These are phyloP conservation scores for Eleusine indica DNA, from an alignment of 176 grass and related monocot genomes.

Conservation along the genomic window DNA sequence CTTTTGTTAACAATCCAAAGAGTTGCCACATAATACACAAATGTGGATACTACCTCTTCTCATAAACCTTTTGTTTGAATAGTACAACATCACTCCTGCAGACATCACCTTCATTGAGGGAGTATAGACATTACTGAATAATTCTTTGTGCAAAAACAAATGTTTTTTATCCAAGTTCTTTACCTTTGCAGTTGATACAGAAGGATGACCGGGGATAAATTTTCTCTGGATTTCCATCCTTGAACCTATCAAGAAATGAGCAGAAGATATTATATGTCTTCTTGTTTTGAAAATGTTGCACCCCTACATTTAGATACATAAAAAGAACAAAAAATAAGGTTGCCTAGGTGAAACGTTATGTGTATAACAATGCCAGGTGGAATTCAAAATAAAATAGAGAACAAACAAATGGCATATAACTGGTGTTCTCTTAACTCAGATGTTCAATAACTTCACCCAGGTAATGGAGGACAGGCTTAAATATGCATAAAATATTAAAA, in stretches of 20 bases:
- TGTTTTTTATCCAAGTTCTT: background rate
- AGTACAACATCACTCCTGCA: slow-evolving; percentile 63
- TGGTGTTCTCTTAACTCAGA: background rate
- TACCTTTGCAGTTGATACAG: slow-evolving; percentile 74
- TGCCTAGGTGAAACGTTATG: background rate
- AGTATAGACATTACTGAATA: slow-evolving; percentile 15
- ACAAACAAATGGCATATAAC: background rate
- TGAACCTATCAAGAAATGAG: slow-evolving; percentile 48
- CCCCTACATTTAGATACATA: background rate
- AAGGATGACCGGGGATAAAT: slow-evolving; percentile 72
- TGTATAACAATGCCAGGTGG: background rate
- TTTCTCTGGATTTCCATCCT: slow-evolving; percentile 56
- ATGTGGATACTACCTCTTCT: slow-evolving; percentile 37
- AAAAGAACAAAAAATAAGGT: slow-evolving; percentile 11
- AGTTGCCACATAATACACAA: background rate
- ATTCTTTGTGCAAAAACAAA: slow-evolving; percentile 2
- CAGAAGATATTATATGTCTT: background rate
- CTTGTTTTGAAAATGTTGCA: background rate
- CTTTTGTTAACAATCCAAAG: slow-evolving; percentile 1
- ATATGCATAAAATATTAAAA: background rate
- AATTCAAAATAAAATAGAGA: slow-evolving; percentile 13
- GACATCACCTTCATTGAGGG: slow-evolving; percentile 64
- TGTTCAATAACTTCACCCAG: background rate
- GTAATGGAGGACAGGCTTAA: background rate
- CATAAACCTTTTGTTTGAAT: slow-evolving; percentile 72